Conservation (phyloP, 805 yeast genomes). For the Wickerhamiella azyma region DNA sequence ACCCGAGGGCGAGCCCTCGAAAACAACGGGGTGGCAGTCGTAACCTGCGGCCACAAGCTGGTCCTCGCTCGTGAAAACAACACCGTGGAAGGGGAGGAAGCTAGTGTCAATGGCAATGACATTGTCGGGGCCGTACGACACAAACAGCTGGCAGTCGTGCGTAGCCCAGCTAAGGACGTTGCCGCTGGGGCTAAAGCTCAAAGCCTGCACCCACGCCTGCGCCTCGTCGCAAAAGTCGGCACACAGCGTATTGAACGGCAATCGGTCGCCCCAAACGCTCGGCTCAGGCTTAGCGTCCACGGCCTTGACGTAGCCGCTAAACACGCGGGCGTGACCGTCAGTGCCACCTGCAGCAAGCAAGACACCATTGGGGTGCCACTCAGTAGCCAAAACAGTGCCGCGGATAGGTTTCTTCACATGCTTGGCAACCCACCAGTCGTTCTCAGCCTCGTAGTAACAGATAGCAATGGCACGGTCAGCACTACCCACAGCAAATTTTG, state of each 20-base stretch:
- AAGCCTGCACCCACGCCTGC: constrained; percentile 88
- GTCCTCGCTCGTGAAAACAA: constrained; percentile 53
- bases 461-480: constrained; percentile 90
- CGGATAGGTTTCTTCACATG: constrained; percentile 92
- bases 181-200: constrained; percentile 69
- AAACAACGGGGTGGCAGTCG: constrained; percentile 80
- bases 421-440: constrained; percentile 99
- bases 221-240: constrained; percentile 61
- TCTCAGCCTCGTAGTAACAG: constrained; percentile 89
- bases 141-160: constrained; percentile 73
- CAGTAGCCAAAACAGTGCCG: constrained; percentile 67
- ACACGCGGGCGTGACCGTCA: constrained; percentile 83
- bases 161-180: constrained; percentile 67
- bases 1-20: constrained; percentile 49
- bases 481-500: constrained; percentile 92
- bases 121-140: constrained; percentile 66
- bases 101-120: constrained; percentile 47
- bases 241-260: constrained; percentile 85
- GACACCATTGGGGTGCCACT: constrained; percentile 91
- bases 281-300: constrained; percentile 72
- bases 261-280: constrained; percentile 82
- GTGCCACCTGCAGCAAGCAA: constrained; percentile 83
- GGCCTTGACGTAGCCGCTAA: constrained; percentile 78
- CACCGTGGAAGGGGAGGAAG: constrained; percentile 65
- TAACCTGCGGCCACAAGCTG: constrained; percentile 80